Base-by-base conservation (phyloP, 1,284 basidiomycete species). In the Puccinia novopanici region DNA sequence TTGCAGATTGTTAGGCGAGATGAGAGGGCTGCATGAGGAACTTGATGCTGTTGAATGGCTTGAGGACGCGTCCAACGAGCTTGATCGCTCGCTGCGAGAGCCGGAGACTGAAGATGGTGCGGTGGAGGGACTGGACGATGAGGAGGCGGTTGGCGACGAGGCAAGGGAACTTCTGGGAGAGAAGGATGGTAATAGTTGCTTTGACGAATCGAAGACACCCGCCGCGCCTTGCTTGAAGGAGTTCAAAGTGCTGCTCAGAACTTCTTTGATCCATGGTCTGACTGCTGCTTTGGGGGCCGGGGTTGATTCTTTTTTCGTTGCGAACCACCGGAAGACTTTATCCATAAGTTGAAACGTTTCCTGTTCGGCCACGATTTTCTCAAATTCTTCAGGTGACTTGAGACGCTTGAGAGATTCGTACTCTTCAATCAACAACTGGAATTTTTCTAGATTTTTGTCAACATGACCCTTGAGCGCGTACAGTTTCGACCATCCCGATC, bases 401-500 rank as follows among this genome's bases (percentile, higher is more conserved):
- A 77, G 50, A 27, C 61, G 61, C 34, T 57, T 63, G 22, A 68
- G 27, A 4, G 61, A 48, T 42, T 77, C 45, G 37, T 68, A 70
- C 34, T 77, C 75, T 10, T 50, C 50, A 19, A 77, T 48, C 37
- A 67, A 34, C 0, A 24, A 30, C 37, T 77, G 40, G 13, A 77
- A 37, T 57, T 68, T 67, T 45, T 54, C 45, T 27, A 40, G 61
- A 19, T 77, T 27, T 57, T 77, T 77, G 15, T 68, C 24, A 13
- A 48, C 75, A 13, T 67, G 52, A 19, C 37, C 6, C 19, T 54
- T 67, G 4, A 68, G 61, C n/a, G 63, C 63, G 75, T 67, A 77
- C 6, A 77, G 65, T 42, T 77, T 77, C 10, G 75, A 30, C 75
- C 75, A 77, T 1, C 65, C 75, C 27, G 75, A 77, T 52, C 75